Evolutionary conservation across 2,329 filamentous ascomycete genomes (phyloP), one percentile per base, ranked within the genome.

Genomic region (Apiospora aurea): DNA sequence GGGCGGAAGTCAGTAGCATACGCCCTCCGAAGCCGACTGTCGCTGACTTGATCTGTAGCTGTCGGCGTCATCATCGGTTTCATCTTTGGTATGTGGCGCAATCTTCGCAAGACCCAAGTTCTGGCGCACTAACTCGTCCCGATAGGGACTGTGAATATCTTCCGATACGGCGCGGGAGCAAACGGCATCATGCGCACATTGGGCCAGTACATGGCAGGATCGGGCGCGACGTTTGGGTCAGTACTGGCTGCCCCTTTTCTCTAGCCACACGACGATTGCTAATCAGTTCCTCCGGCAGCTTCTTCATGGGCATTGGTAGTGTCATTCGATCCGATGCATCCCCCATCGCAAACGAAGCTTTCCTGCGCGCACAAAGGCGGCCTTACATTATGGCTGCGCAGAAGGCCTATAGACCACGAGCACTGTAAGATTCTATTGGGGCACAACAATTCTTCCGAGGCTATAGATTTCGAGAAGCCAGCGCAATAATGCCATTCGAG

Each of bases 261-360:
- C 14, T 44, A 21, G 43, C 64, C 51, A 24, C n/a, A 46, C 41
- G 43, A 29, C 43, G 14, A 18, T n/a, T 26, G 71, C 76, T 75
- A 79, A 77, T 71, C 69, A 67, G 14, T 26, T n/a, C 57, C 73
- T 76, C 53, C 14, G 71, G 26, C 75, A 92, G 90, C 34, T 98
- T 98, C 86, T 99, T 99, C 88, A 99, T 99, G 96, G 96, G 94
- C 72, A 97, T 99, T 77, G 96, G 96, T 77, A 97, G 94, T 78
- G 95, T 97, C 64, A 98, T 99, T 79, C 93, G 96, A 80, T 95
- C 94, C 73, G 96, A 99, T 78, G 91, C 94, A 75, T 94, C 94
- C 61, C 91, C 93, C 49, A 91, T 93, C 78, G 87, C 92, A 72
- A 88, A 91, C 76, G 90, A 95, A 80, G 90, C 93, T 72, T 97